Evolutionary conservation across 2,329 filamentous ascomycete genomes (phyloP), one percentile per base, ranked within the genome.

Genomic region (Nigrospora osmanthi): DNA sequence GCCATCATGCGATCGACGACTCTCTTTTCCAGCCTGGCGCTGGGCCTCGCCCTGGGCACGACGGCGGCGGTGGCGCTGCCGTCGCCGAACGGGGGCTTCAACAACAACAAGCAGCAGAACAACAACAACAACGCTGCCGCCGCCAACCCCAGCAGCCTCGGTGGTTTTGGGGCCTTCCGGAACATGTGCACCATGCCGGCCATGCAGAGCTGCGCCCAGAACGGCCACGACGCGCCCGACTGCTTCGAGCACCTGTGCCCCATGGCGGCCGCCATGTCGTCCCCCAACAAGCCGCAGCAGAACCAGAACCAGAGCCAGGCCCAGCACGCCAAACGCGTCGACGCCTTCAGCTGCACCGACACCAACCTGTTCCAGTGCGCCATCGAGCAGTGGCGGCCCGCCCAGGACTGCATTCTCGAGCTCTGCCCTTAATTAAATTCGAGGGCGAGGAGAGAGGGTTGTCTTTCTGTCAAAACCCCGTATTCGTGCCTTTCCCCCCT

Each of bases 181-280:
- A 33, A 23, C 23, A 19, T 30, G 40, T 31, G 16, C 40, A 42
- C 40, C 19, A 33, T n/a, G 15, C 6, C 13, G 34, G 34, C 34
- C 15, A 35, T 42, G 32, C 28, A 42, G 32, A 19, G 19, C 33
- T 42, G 40, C 15, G 33, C 40, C 40, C 13, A 19, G 13, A 23
- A 35, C 33, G 32, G 9, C 28, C 10, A 35, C 35, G 17, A 42
- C 13, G 7, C 17, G 32, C 33, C 32, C 35, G 40, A 42, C 10
- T 42, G 40, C 33, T 42, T 42, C 34, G 40, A 32, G 17, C 30
- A 42, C 32, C 19, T 42, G 14, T 42, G 40, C 40, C 32, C 40
- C 23, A 28, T 28, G 23, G 23, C 23, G 23, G 23, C 23, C 5
- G 23, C 23, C 23, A 28, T 28, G 23, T 28, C 23, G 23, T 28